These are phyloP conservation scores for Hortiboletus rubellus DNA, from an alignment of 1,284 basidiomycete genomes.

Conservation along the genomic window DNA sequence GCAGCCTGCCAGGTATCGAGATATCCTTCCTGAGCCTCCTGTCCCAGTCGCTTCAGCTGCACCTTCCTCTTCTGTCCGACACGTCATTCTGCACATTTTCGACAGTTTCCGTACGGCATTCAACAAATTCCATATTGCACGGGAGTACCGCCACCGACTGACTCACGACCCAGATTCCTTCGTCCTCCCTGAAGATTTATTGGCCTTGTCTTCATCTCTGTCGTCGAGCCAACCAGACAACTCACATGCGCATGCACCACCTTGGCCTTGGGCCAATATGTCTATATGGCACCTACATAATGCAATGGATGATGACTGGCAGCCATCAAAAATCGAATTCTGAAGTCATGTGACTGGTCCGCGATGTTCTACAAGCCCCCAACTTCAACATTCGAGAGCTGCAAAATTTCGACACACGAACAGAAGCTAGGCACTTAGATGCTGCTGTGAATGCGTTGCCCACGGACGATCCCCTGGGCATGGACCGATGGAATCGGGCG, in stretches of 20 bases:
- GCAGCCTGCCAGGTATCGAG: too few species aligned
- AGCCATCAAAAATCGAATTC: neutral
- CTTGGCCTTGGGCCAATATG: conserved; percentile 9
- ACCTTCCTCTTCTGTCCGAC: too few species aligned
- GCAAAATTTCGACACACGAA: neutral
- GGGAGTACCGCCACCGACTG: too few species aligned
- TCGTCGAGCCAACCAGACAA: too few species aligned
- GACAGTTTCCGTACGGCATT: too few species aligned
- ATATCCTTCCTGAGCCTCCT: too few species aligned
- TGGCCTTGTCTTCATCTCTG: too few species aligned
- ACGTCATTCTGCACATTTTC: too few species aligned
- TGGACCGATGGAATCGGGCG: neutral
- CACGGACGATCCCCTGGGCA: neutral
- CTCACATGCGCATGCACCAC: neutral
- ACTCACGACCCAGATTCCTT: too few species aligned
- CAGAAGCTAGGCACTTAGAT: neutral
- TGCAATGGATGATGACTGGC: neutral
- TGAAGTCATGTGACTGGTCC: neutral
- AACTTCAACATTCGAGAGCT: neutral
- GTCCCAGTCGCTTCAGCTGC: too few species aligned
- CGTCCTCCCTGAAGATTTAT: too few species aligned
- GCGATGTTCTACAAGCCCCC: neutral
- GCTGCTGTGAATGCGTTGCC: neutral
- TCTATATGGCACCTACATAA: neutral
- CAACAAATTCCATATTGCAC: too few species aligned